Evolutionary conservation across 495 filamentous ascomycete species (phyloP).

Genomic region (Penicillium lividum): DNA sequence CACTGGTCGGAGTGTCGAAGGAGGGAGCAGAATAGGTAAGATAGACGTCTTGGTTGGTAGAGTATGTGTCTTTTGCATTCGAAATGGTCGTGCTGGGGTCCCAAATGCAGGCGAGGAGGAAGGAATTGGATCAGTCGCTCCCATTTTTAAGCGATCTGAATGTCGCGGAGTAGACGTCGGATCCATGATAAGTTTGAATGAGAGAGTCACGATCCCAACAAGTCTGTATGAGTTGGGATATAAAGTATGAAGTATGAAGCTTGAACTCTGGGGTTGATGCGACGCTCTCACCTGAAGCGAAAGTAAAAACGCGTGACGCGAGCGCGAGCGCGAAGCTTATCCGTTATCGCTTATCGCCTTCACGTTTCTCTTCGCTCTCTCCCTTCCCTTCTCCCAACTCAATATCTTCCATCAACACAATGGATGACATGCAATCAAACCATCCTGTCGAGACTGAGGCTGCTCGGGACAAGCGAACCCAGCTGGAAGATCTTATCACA

Average conservation of each 20-base stretch:
- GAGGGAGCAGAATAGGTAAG: conserved; percentile 83
- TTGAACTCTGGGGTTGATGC: not conserved
- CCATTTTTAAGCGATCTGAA: conserved; percentile 31
- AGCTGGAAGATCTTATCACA: conserved; percentile 50
- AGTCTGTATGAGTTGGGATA: no score
- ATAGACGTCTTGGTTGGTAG: conserved; percentile 68
- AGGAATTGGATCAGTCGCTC: conserved; percentile 59
- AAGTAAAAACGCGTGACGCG: conserved; percentile 26
- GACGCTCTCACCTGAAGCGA: not conserved
- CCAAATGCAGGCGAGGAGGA: conserved; percentile 90
- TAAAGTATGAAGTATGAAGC: no score
- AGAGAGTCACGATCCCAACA: not conserved
- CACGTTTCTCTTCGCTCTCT: not conserved
- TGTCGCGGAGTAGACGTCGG: conserved; percentile 30
- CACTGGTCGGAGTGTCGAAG: conserved; percentile 81
- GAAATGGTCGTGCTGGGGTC: conserved; percentile 74
- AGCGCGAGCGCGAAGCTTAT: conserved; percentile 15
- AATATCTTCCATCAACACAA: conserved; percentile 9
- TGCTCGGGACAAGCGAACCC: conserved; percentile 24
- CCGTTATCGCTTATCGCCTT: conserved; percentile 6
- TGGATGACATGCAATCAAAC: conserved; percentile 24
- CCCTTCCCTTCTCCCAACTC: not conserved
- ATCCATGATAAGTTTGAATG: conserved; percentile 23
- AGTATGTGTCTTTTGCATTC: conserved; percentile 40
- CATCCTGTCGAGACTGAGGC: conserved; percentile 8